Conservation (phyloP, 108 stramenopile genomes). For the Cyclotella baltica region DNA sequence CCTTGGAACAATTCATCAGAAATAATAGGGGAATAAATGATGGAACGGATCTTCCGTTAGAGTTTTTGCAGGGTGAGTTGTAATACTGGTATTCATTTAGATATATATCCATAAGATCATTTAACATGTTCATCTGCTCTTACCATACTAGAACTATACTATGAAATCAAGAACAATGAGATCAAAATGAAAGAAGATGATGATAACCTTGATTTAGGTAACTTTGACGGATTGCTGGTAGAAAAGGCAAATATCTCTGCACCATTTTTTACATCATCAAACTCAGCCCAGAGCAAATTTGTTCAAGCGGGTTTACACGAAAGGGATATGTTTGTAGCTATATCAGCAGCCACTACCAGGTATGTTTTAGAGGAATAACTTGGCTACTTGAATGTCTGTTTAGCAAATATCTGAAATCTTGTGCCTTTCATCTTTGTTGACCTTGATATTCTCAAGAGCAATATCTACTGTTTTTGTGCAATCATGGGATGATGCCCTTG, state of each 20-base stretch:
- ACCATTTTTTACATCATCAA: slow-evolving; percentile 65
- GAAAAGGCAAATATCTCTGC: slow-evolving; percentile 62
- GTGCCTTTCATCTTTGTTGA: too few species aligned
- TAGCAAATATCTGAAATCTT: too few species aligned
- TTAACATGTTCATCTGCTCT: too few species aligned
- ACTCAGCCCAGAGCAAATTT: slow-evolving; percentile 60
- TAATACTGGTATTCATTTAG: slow-evolving; percentile 38
- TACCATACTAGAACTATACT: slow-evolving; percentile 89
- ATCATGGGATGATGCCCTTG: slow-evolving; percentile 87
- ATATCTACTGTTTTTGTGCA: slow-evolving; percentile 83
- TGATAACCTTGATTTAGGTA: slow-evolving; percentile 51
- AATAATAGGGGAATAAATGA: slow-evolving; percentile 95
- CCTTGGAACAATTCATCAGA: slow-evolving; percentile 89
- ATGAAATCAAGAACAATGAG: slow-evolving; percentile 78
- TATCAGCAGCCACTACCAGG: slow-evolving; percentile 77
- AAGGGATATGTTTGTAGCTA: slow-evolving; percentile 89
- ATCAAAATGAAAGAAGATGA: slow-evolving; percentile 77
- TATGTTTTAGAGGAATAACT: too few species aligned
- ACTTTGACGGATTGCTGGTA: slow-evolving; percentile 69
- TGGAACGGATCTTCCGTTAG: slow-evolving; percentile 85
- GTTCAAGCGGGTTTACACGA: slow-evolving; percentile 85
- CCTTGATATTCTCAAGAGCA: too few species aligned
- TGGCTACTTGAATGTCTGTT: too few species aligned
- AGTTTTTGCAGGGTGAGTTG: too few species aligned
- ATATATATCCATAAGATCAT: too few species aligned